phyloP scores from a whole-genome alignment of 306 rosid genomes.

The Cicer judaicum region DNA sequence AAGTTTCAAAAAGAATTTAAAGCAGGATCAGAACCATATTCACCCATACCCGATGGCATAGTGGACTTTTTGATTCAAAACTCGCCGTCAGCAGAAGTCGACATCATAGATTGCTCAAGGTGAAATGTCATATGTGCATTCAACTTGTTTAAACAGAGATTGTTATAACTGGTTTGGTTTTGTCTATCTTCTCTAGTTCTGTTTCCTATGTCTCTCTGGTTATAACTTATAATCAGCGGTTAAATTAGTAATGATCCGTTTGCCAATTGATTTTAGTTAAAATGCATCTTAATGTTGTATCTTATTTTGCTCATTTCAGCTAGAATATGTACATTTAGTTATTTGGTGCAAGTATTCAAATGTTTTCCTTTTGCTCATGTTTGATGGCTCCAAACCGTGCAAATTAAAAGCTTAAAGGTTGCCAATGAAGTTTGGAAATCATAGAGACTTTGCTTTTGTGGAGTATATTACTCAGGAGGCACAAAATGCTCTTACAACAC shows the following conservation, averaged over 20 bases:
- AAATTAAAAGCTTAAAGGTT: no score
- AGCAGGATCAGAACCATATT: not conserved
- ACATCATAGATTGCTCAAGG: constrained; percentile 32
- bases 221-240: not conserved
- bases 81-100: constrained; percentile 43
- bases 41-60: constrained; percentile 37
- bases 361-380: no score
- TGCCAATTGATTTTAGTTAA: no score
- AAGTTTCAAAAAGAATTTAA: constrained; percentile 25
- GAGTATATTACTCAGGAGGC: no score
- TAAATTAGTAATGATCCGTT: not conserved
- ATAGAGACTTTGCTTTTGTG: no score
- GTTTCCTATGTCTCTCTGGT: not conserved
- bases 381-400: no score
- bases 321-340: no score
- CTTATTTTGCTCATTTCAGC: no score
- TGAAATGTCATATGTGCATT: constrained; percentile 34
- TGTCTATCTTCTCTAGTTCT: constrained; percentile 3
- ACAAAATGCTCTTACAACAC: no score
- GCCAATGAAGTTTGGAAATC: no score
- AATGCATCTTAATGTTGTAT: no score
- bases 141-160: constrained; percentile 1
- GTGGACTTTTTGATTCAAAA: constrained; percentile 46
- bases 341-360: no score
- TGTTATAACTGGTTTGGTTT: constrained; percentile 10